Evolutionary conservation across 75 land plant genomes (phyloP).

Genomic region (Pinus albicaulis): DNA sequence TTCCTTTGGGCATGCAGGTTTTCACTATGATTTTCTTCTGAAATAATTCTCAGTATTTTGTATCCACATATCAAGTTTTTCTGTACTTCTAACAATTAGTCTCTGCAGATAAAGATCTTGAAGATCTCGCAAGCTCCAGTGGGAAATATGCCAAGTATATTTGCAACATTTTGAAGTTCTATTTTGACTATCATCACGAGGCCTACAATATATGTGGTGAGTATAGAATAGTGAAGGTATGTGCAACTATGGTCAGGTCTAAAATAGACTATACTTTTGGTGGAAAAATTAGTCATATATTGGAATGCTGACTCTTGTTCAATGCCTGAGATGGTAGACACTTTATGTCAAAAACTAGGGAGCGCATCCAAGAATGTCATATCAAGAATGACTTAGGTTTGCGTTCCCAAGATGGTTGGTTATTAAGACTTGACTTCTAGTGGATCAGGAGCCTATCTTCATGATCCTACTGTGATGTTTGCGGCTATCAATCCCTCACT

Average conservation of each 20-base stretch:
- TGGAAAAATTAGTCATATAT: background rate
- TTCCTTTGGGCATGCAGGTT: background rate
- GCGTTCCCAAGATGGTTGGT: conserved; percentile 3
- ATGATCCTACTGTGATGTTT: conserved; percentile 83
- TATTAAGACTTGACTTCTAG: background rate
- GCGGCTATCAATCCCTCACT: conserved; percentile 87
- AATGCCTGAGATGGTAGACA: background rate
- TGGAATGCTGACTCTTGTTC: background rate
- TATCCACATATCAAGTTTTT: conserved; percentile 77
- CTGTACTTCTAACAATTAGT: background rate
- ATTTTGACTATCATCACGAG: conserved; percentile 76
- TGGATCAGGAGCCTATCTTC: conserved; percentile 89
- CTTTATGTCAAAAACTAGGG: background rate
- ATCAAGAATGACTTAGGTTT: background rate
- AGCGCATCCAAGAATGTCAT: background rate
- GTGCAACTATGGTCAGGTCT: background rate
- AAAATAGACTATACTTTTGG: background rate
- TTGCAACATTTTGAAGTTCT: conserved; percentile 51
- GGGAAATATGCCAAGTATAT: conserved; percentile 72
- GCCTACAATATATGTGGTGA: conserved; percentile 75
- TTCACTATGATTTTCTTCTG: no score
- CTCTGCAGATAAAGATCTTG: conserved; percentile 53
- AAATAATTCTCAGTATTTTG: background rate
- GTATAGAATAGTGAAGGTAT: conserved; percentile 5
- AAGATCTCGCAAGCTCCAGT: conserved; percentile 39